Evolutionary conservation across 108 stramenopile genomes (phyloP).

Genomic region (Cyclotella choctawhatcheeana): DNA sequence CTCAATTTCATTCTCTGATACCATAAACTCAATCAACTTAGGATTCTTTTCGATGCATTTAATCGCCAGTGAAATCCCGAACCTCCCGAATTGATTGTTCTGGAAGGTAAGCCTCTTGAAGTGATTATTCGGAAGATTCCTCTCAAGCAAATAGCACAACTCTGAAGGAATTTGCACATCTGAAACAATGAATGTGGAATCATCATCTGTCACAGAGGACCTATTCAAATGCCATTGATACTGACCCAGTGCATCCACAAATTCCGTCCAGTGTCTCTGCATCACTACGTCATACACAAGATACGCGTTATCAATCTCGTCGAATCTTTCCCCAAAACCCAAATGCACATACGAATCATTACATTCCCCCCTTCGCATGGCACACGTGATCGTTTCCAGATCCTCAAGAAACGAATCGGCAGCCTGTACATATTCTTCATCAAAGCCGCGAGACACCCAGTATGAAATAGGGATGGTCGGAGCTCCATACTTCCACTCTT

Average conservation of each 20-base stretch:
- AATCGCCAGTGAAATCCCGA: neutral
- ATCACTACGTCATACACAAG: neutral
- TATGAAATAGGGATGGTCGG: conserved; percentile 12
- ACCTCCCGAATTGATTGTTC: conserved; percentile 5
- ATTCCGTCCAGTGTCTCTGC: conserved; percentile 6
- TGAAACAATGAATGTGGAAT: neutral
- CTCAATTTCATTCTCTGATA: neutral
- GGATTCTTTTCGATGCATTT: neutral
- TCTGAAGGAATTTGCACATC: conserved; percentile 9
- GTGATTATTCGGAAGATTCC: neutral
- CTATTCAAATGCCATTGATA: conserved; percentile 3
- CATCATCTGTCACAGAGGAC: neutral
- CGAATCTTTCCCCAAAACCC: conserved; percentile 7
- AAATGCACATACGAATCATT: conserved; percentile 1
- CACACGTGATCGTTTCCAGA: conserved; percentile 2
- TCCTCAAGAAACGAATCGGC: neutral
- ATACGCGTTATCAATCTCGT: conserved; percentile 3
- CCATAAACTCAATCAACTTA: neutral
- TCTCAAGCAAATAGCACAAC: conserved; percentile 4
- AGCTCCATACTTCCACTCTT: conserved; percentile 1
- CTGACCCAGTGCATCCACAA: neutral
- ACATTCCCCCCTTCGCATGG: conserved; percentile 4
- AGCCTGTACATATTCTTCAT: neutral
- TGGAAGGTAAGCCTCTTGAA: neutral
- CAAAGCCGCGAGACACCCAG: neutral